These are phyloP conservation scores for Penicillium verrucosum DNA, from an alignment of 2,329 filamentous ascomycete species.

Conservation along the genomic window DNA sequence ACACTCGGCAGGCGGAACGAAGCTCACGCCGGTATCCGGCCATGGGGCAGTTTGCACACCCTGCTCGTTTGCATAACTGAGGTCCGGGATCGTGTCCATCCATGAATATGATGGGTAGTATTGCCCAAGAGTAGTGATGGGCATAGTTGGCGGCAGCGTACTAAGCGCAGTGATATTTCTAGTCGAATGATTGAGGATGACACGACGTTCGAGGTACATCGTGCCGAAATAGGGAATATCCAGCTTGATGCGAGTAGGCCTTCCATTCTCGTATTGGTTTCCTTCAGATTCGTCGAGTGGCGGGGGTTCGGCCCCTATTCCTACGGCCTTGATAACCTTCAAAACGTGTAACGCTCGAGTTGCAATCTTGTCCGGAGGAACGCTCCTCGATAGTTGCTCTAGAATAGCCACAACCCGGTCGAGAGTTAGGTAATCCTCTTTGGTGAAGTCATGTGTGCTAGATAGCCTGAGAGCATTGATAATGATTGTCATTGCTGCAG, in stretches of 20 bases:
- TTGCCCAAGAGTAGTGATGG: not conserved
- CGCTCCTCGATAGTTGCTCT: not conserved
- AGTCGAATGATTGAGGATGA: not conserved
- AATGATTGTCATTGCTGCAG: conserved; percentile 10
- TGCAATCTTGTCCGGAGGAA: conserved; percentile 6
- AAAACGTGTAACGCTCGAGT: conserved; percentile 4
- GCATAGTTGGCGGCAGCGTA: not conserved
- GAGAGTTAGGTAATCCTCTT: not conserved
- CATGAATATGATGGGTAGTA: not conserved
- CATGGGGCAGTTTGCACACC: not conserved
- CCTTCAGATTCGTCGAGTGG: not conserved
- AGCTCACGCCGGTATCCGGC: not conserved
- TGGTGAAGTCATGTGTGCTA: not conserved
- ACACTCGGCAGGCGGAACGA: conserved; percentile 1
- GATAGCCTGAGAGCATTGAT: conserved; percentile 5
- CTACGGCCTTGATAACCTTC: conserved; percentile 3
- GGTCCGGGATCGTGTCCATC: not conserved
- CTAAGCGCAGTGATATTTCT: not conserved
- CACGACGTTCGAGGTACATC: conserved; percentile 6
- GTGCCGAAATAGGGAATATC: conserved; percentile 15
- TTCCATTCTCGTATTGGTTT: not conserved
- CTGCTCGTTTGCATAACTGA: not conserved
- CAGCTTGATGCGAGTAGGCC: conserved; percentile 5
- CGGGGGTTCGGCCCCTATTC: not conserved
- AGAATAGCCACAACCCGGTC: conserved; percentile 1